Base-by-base conservation (phyloP, 495 filamentous ascomycete genomes). In the Penicillium desertorum region DNA sequence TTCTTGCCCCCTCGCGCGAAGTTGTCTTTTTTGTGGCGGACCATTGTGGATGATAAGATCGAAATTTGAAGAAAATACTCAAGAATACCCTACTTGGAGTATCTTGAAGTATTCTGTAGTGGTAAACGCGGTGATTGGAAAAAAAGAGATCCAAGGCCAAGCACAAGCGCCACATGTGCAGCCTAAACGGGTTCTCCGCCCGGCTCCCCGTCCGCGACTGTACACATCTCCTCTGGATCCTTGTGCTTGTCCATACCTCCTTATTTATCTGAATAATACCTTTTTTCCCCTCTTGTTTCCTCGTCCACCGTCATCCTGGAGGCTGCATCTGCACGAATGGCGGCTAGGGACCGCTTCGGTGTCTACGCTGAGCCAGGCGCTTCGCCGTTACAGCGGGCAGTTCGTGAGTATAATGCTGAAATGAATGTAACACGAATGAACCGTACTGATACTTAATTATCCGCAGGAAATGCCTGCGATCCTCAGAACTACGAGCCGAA, bases 401-500 rank as follows among this genome's bases (percentile, higher is more conserved):
- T 98, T 74, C 87, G 86, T 89, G 79, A 71, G 68, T 54, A 65
- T 58, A 41, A 9, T 36, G 36, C 23, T 36, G 14, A n/a, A 43
- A 49, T 46, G 54, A 46, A 39, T 41, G 22, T 50, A 45, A 39
- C 23, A 48, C 57, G 52, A 62, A 46, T 47, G 2, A 48, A n/a
- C 5, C 37, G 29, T 53, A 23, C 59, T 64, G 36, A 67, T 22
- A 3, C 16, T 2, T 52, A 8, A 16, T 27, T 1, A 42, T 16
- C 17, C 14, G 48, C 43, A 89, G 87, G 92, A 63, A 90, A 90
- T 75, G 94, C 94, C 63, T 97, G 94, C 74, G 92, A 93, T 68
- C 89, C 94, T 39, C 87, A 91, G 61, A 98, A 97, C 76, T 96
- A 90, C 79, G 95, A 98, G 76, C 92, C 94, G 56, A 97, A 98